Conservation (phyloP, 1,139 yeast genomes). For the Meyerozyma sp. region DNA sequence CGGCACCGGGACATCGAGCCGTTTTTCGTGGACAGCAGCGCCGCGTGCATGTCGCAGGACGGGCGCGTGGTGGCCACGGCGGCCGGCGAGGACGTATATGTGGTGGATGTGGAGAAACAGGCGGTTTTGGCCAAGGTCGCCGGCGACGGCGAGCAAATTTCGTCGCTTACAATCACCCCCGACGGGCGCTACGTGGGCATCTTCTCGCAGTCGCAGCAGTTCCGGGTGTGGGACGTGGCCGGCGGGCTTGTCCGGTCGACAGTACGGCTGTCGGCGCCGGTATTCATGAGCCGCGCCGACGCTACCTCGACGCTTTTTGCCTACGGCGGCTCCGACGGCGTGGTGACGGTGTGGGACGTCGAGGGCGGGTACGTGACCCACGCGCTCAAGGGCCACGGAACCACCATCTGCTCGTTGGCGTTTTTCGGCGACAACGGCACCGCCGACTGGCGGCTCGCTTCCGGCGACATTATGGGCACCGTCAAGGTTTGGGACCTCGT, state of each 20-base stretch:
- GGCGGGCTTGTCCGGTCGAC: slow-evolving; percentile 45
- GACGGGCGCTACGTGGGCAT: slow-evolving; percentile 68
- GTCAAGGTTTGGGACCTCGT: slow-evolving; percentile 90
- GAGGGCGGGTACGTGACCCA: slow-evolving; percentile 87
- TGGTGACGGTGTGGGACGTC: slow-evolving; percentile 87
- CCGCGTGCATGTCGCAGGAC: slow-evolving; percentile 63
- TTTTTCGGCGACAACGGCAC: slow-evolving; percentile 72
- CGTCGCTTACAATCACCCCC: slow-evolving; percentile 71
- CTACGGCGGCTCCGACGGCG: slow-evolving; percentile 94
- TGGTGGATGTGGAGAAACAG: slow-evolving; percentile 59
- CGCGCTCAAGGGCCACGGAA: slow-evolving; percentile 89
- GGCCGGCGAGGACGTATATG: slow-evolving; percentile 63
- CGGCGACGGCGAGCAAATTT: slow-evolving; percentile 83
- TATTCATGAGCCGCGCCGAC: slow-evolving; percentile 73
- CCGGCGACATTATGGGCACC: slow-evolving; percentile 86
- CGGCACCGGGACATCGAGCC: slow-evolving; percentile 46
- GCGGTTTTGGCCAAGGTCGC: slow-evolving; percentile 56
- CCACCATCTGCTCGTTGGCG: slow-evolving; percentile 74
- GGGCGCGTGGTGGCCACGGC: slow-evolving; percentile 78
- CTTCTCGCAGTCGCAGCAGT: slow-evolving; percentile 79
- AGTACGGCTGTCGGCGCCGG: slow-evolving; percentile 68
- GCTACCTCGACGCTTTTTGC: slow-evolving; percentile 81
- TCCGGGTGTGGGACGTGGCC: slow-evolving; percentile 55
- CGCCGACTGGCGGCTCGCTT: slow-evolving; percentile 70
- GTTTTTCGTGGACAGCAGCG: slow-evolving; percentile 79